Conservation (phyloP, 2,329 filamentous ascomycete species). For the Botrytis tulipae region DNA sequence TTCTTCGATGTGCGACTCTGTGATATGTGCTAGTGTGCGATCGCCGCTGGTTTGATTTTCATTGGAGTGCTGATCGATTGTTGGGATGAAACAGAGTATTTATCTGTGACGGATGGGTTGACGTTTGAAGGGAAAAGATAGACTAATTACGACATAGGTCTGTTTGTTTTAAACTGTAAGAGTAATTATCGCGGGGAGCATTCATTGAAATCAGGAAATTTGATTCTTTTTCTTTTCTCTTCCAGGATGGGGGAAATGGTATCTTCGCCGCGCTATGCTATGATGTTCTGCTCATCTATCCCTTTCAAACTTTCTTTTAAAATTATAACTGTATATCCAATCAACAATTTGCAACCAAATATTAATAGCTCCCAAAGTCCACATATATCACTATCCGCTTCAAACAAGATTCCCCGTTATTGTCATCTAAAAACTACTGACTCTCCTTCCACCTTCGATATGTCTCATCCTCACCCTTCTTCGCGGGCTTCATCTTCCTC, state of each 20-base stretch:
- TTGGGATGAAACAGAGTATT: not conserved
- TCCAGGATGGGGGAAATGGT: not conserved
- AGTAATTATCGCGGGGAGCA: too few relatives aligned
- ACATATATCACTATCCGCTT: not conserved
- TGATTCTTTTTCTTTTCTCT: not conserved
- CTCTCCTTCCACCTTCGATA: slow-evolving; percentile 6
- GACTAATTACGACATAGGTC: not conserved
- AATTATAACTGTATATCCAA: not conserved
- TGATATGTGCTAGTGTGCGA: not conserved
- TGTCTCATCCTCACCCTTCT: not conserved
- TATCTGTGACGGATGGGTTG: not conserved
- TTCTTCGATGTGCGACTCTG: not conserved
- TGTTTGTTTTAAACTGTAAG: not conserved
- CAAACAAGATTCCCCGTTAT: not conserved
- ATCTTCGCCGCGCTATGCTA: not conserved
- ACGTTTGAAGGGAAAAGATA: not conserved
- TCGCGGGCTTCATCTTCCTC: slow-evolving; percentile 18
- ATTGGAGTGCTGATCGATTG: not conserved
- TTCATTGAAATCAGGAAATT: not conserved
- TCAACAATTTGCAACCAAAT: not conserved
- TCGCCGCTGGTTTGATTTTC: not conserved
- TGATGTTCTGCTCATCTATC: not conserved
- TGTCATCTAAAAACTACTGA: not conserved
- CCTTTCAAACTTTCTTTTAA: not conserved
- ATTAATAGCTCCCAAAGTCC: not conserved